Evolutionary conservation across 2,329 filamentous ascomycete genomes (phyloP), one percentile per base, ranked within the genome.

Genomic region (Stachybotrys chlorohalonatus): DNA sequence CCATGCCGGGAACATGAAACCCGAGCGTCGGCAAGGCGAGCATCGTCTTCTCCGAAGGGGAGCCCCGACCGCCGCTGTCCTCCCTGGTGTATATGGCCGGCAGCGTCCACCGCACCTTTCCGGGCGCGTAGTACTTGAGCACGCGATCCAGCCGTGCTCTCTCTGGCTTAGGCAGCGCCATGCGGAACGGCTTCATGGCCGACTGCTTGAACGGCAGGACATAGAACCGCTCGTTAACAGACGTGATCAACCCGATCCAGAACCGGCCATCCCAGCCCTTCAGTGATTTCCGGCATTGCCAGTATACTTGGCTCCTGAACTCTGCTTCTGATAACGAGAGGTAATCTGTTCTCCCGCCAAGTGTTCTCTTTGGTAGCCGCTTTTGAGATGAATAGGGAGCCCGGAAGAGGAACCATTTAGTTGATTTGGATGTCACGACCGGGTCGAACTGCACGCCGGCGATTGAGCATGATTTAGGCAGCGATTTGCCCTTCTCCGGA

Each of bases 201-300:
- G 71, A 70, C 1, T 62, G 58, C 2, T 70, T 64, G 59, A 80
- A 77, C 0, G 81, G 81, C 39, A 70, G 71, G 2, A 83, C 58
- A 16, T 69, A 63, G 15, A 80, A 67, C 13, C 65, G 64, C 52
- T 70, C 70, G 3, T 73, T 73, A 7, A 75, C 66, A 6, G 75
- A 73, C 50, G 73, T 68, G 17, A 68, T 66, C 9, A 83, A 54
- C 15, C 75, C 72, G 15, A 85, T 67, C 84, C 84, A 87, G 66
- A 78, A 86, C 2, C 84, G 79, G 0, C 81, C 79, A 64, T 87
- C 84, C 70, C 77, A 87, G 53, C 79, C 64, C 50, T 65, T 64
- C 11, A 63, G 59, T 17, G 59, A 63, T 49, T 64, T 68, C 68
- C 69, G 73, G 31, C 60, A 62, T 8, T 60, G 56, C 68, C 73